phyloP scores from a whole-genome alignment of 73 alveolate genomes.

The Halteria grandinella region DNA sequence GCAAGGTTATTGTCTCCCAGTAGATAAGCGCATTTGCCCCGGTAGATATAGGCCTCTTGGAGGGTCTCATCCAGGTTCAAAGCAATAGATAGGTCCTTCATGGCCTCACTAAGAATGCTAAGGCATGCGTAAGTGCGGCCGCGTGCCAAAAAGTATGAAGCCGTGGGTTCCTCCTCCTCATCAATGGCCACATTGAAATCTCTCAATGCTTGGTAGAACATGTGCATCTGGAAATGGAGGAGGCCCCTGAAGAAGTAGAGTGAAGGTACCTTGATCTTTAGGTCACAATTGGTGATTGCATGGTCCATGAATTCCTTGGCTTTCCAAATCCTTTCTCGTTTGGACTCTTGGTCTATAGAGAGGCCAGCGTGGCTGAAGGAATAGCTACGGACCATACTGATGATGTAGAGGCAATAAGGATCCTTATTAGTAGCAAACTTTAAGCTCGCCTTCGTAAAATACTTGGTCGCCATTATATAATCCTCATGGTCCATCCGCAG shows the following conservation, averaged over 20 bases:
- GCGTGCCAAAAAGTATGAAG: conserved; percentile 60
- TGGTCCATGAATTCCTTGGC: conserved; percentile 52
- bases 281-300: conserved; percentile 60
- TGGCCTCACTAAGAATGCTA: conserved; percentile 70
- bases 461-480: conserved; percentile 29
- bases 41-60: conserved; percentile 53
- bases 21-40: conserved; percentile 75
- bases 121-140: conserved; percentile 73
- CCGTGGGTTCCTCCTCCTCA: conserved; percentile 69
- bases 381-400: conserved; percentile 11
- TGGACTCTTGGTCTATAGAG: conserved; percentile 13
- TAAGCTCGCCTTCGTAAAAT: conserved; percentile 7
- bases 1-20: conserved; percentile 71
- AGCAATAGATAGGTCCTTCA: conserved; percentile 68
- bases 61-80: conserved; percentile 60
- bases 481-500: conserved; percentile 50
- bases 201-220: conserved; percentile 66
- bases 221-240: conserved; percentile 56
- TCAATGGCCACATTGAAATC: conserved; percentile 74
- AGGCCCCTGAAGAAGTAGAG: conserved; percentile 61
- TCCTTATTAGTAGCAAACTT: conserved; percentile 45
- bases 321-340: conserved; percentile 11
- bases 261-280: conserved; percentile 26
- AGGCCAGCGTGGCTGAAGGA: conserved; percentile 4
- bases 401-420: conserved; percentile 45